Evolutionary conservation across 176 grass and related monocot species (phyloP).

Genomic region (Bothriochloa decipiens): DNA sequence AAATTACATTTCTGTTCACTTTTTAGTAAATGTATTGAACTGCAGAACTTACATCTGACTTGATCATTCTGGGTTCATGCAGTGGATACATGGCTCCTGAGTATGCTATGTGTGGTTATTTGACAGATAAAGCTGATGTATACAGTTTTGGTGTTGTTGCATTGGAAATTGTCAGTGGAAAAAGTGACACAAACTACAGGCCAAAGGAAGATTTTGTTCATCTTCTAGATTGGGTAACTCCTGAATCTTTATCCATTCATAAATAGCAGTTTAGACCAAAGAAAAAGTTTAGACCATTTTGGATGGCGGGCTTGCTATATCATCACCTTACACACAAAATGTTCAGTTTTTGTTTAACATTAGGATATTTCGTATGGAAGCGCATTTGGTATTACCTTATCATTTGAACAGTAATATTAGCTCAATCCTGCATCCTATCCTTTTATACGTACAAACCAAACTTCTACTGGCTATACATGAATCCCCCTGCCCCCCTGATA

Average conservation of each 20-base stretch:
- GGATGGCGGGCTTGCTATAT: neutral
- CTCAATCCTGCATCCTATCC: neutral
- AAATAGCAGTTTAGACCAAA: neutral
- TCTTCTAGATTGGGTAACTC: slow-evolving; percentile 93
- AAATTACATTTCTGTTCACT: slow-evolving; percentile 2
- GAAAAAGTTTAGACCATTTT: neutral
- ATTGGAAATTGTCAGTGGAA: slow-evolving; percentile 90
- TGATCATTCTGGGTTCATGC: slow-evolving; percentile 39
- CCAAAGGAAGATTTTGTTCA: slow-evolving; percentile 92
- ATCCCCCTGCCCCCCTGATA: neutral
- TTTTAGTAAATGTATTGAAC: slow-evolving; percentile 14
- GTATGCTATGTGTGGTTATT: slow-evolving; percentile 97
- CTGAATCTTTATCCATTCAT: slow-evolving; percentile 3
- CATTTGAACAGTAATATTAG: slow-evolving; percentile 25
- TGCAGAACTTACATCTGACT: slow-evolving; percentile 25
- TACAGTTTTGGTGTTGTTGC: slow-evolving; percentile 95
- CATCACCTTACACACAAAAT: neutral
- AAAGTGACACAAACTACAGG: slow-evolving; percentile 95
- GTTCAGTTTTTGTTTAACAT: neutral
- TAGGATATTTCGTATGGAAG: neutral
- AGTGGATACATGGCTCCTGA: slow-evolving; percentile 99
- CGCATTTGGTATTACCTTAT: neutral
- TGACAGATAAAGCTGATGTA: slow-evolving; percentile 91
- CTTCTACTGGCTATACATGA: slow-evolving; percentile 8
- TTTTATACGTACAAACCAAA: slow-evolving; percentile 7